Evolutionary conservation across 2,329 filamentous ascomycete genomes (phyloP), one percentile per base, ranked within the genome.

Genomic region (Claviceps arundinis): DNA sequence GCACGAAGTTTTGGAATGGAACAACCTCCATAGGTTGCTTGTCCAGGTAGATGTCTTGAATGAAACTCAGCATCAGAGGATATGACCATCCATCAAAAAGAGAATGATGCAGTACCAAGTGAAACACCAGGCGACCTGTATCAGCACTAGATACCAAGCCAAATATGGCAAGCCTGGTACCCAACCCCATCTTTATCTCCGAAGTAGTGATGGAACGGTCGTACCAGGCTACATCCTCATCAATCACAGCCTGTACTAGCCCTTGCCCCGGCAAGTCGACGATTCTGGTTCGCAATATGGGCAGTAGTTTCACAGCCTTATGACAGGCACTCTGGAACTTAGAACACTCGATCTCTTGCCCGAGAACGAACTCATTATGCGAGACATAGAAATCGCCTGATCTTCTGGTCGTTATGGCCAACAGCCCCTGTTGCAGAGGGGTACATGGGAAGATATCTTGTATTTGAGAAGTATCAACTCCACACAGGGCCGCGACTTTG

Each of bases 41-140:
- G 3, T 9, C 8, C 4, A 52, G 52, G 30, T 54, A 55, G 1
- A 37, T 47, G 65, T 54, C n/a, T 37, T 42, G 14, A n/a, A 51
- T 48, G 9, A 71, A 64, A 2, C 71, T 57, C 3, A 73, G 56
- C 2, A 68, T 68, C 63, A 73, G 68, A 1, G 68, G 70, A 68
- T 73, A 73, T 9, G 74, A 55, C 55, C 54, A 56, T 14, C 54
- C 75, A 44, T 80, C 76, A 50, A 78, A 78, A 0, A 77, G 59
- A 7, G 71, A 71, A 52, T 78, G 76, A 53, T 77, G 74, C 58
- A 73, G 69, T 0, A 41, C 51, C 47, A 50, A 19, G 2, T 44
- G 70, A 70, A 57, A 71, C 61, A 30, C 26, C 8, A 30, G 3
- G n/a, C 74, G 65, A 53, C 74, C 68, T 53, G 69, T 60, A 8